Evolutionary conservation across 352 stramenopile genomes (phyloP), one percentile per base, ranked within the genome.

Genomic region (Globisporangium viniferum): DNA sequence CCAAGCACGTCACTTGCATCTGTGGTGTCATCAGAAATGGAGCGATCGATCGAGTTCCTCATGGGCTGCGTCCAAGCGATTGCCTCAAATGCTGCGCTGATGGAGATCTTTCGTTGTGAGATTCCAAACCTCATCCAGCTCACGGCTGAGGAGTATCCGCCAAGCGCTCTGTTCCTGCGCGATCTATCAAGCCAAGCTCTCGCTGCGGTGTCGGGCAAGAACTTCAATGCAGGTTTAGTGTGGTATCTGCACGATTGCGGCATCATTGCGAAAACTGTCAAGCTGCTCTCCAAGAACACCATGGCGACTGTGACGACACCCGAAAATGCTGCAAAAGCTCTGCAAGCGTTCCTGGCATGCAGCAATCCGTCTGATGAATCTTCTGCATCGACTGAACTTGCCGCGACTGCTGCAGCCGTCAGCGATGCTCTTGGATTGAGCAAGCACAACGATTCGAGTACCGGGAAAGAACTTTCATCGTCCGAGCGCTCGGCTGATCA

Each of bases 161-260:
- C 73, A 5, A 67, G 46, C 7, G 73, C 74, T 0, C n/a, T 73
- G 2, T 91, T 83, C 66, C 64, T 93, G 22, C 74, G 80, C 20
- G 84, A 87, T 27, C 65, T 78, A 27, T 78, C 74, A 22, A 76
- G 65, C n/a, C 75, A 79, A 46, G 79, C 82, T 0, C 61, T 94
- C 10, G 66, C 72, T 3, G 74, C 75, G 0, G 66, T 92, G 1
- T 64, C 78, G 0, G 79, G 89, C 63, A 80, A 78, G 49, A 90
- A 84, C 53, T 90, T 94, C 63, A 94, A 83, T 57, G 80, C 86
- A 8, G 84, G 74, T 3, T 64, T 92, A 0, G 80, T 90, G 7
- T 94, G 84, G 86, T 93, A 94, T 57, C 68, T 94, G 20, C 76
- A 92, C 55, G 86, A 93, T 56, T 90, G 80, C 59, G 78, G 77